Base-by-base conservation (phyloP, 257 asterid species). In the Fraxinus anomala region DNA sequence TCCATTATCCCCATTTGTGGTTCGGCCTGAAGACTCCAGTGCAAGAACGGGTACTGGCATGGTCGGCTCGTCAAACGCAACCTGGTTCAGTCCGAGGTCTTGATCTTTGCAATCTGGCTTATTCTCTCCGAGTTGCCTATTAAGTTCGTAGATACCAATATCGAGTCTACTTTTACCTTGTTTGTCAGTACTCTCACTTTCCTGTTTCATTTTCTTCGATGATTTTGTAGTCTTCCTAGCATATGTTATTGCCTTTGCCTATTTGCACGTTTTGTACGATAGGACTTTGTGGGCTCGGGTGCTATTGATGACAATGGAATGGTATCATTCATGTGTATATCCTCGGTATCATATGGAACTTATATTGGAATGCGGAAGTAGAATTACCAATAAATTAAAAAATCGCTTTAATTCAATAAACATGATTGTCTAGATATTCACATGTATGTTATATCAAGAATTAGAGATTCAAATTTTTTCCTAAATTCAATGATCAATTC, bases 1-100 rank as follows among this genome's bases (percentile, higher is more conserved):
- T n/a, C 98, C 99, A 26, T 89, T 92, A 14, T 98, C 98, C 99
- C 99, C 99, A 96, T 80, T 96, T 96, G 81, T 96, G 93, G 89
- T 98, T 93, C 2, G 97, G 91, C 86, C 98, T 88, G 16, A 87
- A 36, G 56, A 82, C 88, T 72, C 98, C 97, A 0, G 99, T 93
- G 89, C 99, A 96, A 1, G 99, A 92, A 93, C 92, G 0, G 98
- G 98, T 47, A 87, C 94, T 0, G 97, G 98, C 99, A 93, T 96
- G 49, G 96, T 92, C 10, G 97, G 69, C 80, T 92, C 99, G 56
- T 95, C 99, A 26, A 89, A 93, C 0, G 97, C 90, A 12, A 95
- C 99, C 81, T 89, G 97, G 89, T 96, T 93, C 86, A 95, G 77
- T 23, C 97, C 99, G 21, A 93, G 82, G 74, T 89, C 97, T 73